Evolutionary conservation across 148 eudicot genomes (phyloP).

Genomic region (Limonium bicolor): DNA sequence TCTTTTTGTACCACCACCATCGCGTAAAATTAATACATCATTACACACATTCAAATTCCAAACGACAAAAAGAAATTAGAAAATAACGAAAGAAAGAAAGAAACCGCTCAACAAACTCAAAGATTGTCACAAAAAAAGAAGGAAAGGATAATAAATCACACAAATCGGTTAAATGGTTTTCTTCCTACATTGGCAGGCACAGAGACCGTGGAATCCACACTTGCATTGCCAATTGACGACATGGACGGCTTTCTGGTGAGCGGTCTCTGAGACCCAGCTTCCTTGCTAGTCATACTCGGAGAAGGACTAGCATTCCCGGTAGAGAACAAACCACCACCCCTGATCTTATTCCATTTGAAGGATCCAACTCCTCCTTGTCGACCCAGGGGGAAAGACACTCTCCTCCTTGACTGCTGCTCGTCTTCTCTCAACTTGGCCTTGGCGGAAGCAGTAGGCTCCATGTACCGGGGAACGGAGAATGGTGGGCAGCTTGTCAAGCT

Average conservation of each 20-base stretch:
- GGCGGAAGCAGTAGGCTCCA: conserved; percentile 60
- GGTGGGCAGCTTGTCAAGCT: conserved; percentile 84
- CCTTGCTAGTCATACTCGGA: conserved; percentile 34
- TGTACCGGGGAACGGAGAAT: conserved; percentile 60
- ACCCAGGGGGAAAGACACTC: conserved; percentile 66
- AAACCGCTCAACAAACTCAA: too few species aligned
- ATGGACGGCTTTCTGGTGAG: conserved; percentile 35
- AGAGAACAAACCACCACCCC: conserved; percentile 12
- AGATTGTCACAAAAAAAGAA: too few species aligned
- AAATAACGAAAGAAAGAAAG: too few species aligned
- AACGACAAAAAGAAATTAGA: too few species aligned
- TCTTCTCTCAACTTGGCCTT: conserved; percentile 40
- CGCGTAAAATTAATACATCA: too few species aligned
- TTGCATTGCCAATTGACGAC: conserved; percentile 42
- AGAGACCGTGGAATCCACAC: conserved; percentile 66
- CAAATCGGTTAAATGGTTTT: conserved; percentile 90
- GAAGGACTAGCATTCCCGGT: neutral
- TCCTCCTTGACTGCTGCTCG: conserved; percentile 42
- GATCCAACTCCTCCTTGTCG: conserved; percentile 49
- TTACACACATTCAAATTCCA: too few species aligned
- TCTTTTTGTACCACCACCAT: too few species aligned
- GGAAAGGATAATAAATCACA: too few species aligned
- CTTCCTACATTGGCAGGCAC: conserved; percentile 78
- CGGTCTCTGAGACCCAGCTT: conserved; percentile 22
- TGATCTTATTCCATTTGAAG: conserved; percentile 77